Evolutionary conservation across 768 basidiomycete species (phyloP).

Genomic region (Nidula microcarpa): DNA sequence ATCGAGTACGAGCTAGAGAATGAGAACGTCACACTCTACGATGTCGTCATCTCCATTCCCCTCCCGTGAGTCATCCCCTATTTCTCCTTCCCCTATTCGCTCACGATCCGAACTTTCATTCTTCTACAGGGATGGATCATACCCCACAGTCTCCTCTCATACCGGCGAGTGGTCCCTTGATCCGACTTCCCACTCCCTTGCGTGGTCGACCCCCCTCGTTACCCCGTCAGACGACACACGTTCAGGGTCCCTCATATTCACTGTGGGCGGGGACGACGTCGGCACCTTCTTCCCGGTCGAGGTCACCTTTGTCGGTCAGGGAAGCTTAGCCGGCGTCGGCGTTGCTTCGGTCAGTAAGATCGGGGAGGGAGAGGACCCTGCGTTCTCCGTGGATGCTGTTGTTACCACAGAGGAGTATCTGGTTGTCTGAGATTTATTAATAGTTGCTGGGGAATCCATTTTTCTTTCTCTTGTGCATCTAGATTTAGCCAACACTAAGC

Average conservation of each 20-base stretch:
- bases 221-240: slow-evolving; percentile 54
- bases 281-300: slow-evolving; percentile 91
- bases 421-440: slow-evolving; percentile 36
- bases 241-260: slow-evolving; percentile 90
- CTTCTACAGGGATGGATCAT: slow-evolving; percentile 62
- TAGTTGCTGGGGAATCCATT: background rate
- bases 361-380: slow-evolving; percentile 32
- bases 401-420: slow-evolving; percentile 53
- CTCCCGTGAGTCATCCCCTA: slow-evolving; percentile 65
- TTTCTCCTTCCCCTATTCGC: background rate
- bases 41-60: slow-evolving; percentile 88
- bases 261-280: slow-evolving; percentile 77
- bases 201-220: slow-evolving; percentile 80
- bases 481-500: background rate
- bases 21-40: slow-evolving; percentile 71
- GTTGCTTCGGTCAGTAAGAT: slow-evolving; percentile 58
- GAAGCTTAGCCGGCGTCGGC: slow-evolving; percentile 75
- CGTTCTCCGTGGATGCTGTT: slow-evolving; percentile 54
- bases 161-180: slow-evolving; percentile 83
- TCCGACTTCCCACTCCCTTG: slow-evolving; percentile 72
- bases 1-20: slow-evolving; percentile 98
- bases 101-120: background rate
- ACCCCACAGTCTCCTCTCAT: slow-evolving; percentile 78
- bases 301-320: slow-evolving; percentile 76
- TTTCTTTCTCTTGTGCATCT: too few species aligned